Conservation (phyloP, 1,284 basidiomycete genomes). For the Xerocomus amazonicus region DNA sequence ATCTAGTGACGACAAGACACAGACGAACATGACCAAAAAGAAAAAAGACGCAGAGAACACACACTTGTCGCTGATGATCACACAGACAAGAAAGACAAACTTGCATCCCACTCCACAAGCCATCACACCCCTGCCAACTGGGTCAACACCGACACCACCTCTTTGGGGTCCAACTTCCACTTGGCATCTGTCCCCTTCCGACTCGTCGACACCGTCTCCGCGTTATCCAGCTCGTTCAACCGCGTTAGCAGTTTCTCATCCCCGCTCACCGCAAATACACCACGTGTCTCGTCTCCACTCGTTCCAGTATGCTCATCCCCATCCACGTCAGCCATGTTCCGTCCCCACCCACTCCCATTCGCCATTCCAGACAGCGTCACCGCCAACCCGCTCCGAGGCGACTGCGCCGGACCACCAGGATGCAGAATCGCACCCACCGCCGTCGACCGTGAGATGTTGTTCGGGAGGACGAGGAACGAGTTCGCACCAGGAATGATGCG, state of each 20-base stretch:
- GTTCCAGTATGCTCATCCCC: no score
- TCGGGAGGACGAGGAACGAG: conserved; percentile 80
- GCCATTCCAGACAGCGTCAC: conserved; percentile 2
- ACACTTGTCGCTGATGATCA: no score
- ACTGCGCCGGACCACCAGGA: conserved; percentile 60
- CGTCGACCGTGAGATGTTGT: conserved; percentile 76
- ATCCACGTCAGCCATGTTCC: no score
- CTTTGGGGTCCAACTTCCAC: conserved; percentile 57
- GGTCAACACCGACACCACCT: conserved; percentile 38
- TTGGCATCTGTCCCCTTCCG: conserved; percentile 69
- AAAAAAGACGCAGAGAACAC: no score
- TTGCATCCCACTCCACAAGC: no score
- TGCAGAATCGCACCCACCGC: conserved; percentile 75
- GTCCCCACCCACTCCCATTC: neutral
- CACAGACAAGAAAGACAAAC: no score
- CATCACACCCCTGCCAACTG: conserved; percentile 10
- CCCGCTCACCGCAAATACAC: conserved; percentile 63
- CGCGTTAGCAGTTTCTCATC: conserved; percentile 74
- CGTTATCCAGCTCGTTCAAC: conserved; percentile 66
- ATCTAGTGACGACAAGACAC: no score
- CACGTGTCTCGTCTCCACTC: conserved; percentile 48
- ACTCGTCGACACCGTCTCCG: conserved; percentile 69
- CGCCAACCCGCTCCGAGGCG: conserved; percentile 36
- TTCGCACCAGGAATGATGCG: conserved; percentile 77
- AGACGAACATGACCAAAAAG: no score